Conservation (phyloP, 2,329 filamentous ascomycete species). For the Thielaviopsis populi region DNA sequence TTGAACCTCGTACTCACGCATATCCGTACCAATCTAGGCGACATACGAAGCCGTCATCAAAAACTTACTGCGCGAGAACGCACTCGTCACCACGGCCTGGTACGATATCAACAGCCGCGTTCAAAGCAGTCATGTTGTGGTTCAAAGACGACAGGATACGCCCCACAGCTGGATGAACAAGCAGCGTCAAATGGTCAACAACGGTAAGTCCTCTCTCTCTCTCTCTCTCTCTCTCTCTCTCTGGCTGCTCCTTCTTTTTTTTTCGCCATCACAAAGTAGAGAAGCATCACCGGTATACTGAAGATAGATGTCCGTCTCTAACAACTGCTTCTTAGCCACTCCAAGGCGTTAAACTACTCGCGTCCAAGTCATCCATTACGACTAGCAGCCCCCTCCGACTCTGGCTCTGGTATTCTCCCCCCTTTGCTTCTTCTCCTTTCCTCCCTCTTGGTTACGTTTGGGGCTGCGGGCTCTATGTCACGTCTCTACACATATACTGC, state of each 20-base stretch:
- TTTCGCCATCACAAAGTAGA: background rate
- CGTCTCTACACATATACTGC: constrained; percentile 9
- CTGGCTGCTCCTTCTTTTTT: constrained; percentile 17
- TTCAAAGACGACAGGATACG: constrained; percentile 59
- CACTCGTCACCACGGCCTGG: constrained; percentile 69
- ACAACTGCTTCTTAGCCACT: constrained; percentile 11
- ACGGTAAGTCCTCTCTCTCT: constrained; percentile 21
- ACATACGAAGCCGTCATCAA: constrained; percentile 42
- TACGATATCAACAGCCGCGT: constrained; percentile 65
- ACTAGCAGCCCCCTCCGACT: background rate
- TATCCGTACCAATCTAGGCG: constrained; percentile 26
- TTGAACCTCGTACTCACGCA: constrained; percentile 1
- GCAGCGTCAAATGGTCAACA: constrained; percentile 57
- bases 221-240: constrained; percentile 28
- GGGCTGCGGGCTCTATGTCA: constrained; percentile 8
- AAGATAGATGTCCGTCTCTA: background rate
- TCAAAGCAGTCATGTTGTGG: constrained; percentile 68
- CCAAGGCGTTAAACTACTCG: constrained; percentile 15
- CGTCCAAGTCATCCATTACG: constrained; percentile 1
- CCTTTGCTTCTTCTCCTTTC: constrained; percentile 4
- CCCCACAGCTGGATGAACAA: constrained; percentile 75
- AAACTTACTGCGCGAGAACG: constrained; percentile 62
- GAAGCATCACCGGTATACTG: background rate
- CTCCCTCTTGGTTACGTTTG: background rate
- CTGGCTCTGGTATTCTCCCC: background rate